Evolutionary conservation across 2,329 filamentous ascomycete genomes (phyloP).

Genomic region (Trichoderma atroviride): DNA sequence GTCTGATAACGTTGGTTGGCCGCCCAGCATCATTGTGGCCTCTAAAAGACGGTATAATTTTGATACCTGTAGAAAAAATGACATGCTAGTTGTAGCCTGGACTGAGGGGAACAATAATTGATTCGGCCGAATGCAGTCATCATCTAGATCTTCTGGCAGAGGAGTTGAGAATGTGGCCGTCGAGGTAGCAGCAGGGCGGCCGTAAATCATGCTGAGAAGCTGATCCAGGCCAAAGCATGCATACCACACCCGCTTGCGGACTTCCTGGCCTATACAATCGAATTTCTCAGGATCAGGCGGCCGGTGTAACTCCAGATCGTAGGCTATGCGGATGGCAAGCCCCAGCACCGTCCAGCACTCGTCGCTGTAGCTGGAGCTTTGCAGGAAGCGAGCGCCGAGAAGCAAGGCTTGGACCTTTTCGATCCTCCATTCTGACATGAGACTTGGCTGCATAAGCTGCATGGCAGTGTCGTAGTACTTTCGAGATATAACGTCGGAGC

Average conservation of each 20-base stretch:
- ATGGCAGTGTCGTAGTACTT: constrained; percentile 20
- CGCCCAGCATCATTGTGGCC: constrained; percentile 1
- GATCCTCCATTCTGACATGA: constrained; percentile 19
- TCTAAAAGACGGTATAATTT: constrained; percentile 18
- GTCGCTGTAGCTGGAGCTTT: constrained; percentile 20
- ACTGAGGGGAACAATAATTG: constrained; percentile 9
- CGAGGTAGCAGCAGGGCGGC: constrained; percentile 11
- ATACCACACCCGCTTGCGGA: constrained; percentile 19
- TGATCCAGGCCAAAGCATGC: constrained; percentile 21
- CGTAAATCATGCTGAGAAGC: constrained; percentile 22
- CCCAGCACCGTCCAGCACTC: constrained; percentile 18
- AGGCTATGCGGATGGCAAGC: constrained; percentile 14
- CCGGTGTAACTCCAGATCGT: constrained; percentile 11
- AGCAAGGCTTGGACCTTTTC: constrained; percentile 19
- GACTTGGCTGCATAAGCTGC: constrained; percentile 15
- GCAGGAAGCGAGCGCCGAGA: constrained; percentile 17
- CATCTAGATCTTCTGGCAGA: constrained; percentile 15
- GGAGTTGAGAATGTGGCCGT: constrained; percentile 14
- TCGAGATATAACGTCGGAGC: constrained; percentile 3
- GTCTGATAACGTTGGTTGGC: constrained; percentile 4
- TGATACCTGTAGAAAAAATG: constrained; percentile 13
- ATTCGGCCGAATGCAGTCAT: constrained; percentile 16
- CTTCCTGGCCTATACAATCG: constrained; percentile 17
- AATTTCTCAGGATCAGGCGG: constrained; percentile 5
- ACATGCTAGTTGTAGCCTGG: constrained; percentile 9